Evolutionary conservation across 257 asterid genomes (phyloP), one percentile per base, ranked within the genome.

Genomic region (Ligustrum vulgare): DNA sequence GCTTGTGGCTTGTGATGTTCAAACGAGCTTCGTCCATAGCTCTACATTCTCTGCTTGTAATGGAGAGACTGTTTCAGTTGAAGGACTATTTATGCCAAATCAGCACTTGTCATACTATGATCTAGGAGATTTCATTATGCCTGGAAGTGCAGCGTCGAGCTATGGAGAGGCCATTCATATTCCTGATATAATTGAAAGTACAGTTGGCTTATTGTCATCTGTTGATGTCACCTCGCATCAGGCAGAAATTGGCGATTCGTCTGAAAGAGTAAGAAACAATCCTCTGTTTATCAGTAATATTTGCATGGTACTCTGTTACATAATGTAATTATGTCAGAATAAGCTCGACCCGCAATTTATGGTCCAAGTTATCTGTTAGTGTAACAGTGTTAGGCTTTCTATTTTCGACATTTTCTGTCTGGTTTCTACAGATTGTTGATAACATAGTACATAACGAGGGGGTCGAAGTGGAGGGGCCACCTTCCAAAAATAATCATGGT

Each of bases 181-280:
- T 73, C 96, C 97, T 41, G 97, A 92, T 75, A 87, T 92, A 67
- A 90, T 87, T 72, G 97, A 92, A 81, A 92, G 97, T 74, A 89
- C 96, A 0, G 93, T 87, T 49, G 96, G 97, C 56, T 78, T 83
- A 18, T 58, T 86, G 49, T 89, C 97, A 43, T 89, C 91, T 22
- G 79, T 86, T 23, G 96, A 92, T 34, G 94, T 90, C 80, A 85
- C 97, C 12, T 89, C 86, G 79, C 85, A 80, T 78, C 87, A 84
- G 22, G 73, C 86, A 39, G 92, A 81, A 47, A 77, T 85, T 23
- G 93, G 87, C 80, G 97, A 92, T 79, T 90, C 90, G 20, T 84
- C 91, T 65, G 96, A 92, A 85, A 89, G 77, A 81, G 96, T 89
- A 80, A 56, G 81, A 64, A 76, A 43, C 66, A 56, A 49, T 33